Evolutionary conservation across 345 rosid species (phyloP).

Genomic region (Euphorbia tirucalli): DNA sequence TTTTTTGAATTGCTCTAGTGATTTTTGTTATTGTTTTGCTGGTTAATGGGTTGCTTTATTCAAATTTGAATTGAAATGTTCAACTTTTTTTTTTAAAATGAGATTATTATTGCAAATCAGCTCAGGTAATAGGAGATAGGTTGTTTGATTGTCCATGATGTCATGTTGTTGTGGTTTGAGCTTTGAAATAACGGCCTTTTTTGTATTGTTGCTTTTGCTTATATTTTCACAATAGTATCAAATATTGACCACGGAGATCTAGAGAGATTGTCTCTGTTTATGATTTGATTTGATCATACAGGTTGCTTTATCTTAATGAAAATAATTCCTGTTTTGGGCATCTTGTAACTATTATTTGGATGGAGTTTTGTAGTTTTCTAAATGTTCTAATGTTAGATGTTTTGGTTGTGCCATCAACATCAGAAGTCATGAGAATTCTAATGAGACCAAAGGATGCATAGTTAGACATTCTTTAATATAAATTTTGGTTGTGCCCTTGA

Average conservation of each 20-base stretch:
- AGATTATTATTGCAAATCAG: neutral
- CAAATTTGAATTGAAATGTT: too few species aligned
- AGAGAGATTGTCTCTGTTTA: neutral
- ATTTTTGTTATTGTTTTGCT: neutral
- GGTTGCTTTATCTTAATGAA: neutral
- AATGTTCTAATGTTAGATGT: neutral
- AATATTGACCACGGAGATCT: neutral
- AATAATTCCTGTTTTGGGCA: neutral
- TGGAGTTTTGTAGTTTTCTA: constrained; percentile 7
- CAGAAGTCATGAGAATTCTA: neutral
- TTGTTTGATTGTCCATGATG: neutral
- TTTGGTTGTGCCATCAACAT: constrained; percentile 1
- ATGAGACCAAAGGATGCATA: neutral
- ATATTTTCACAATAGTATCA: too few species aligned
- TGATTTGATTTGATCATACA: neutral
- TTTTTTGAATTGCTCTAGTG: neutral
- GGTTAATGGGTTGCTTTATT: too few species aligned
- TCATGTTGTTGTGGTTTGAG: neutral
- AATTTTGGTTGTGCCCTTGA: neutral
- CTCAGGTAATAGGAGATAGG: too few species aligned
- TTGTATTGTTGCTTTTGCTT: constrained; percentile 6
- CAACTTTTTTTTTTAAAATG: too few species aligned
- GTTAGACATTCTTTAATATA: neutral
- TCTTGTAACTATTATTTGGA: neutral
- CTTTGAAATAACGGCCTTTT: neutral